Percentiles rank a stretch among this genome's conserved stretches.
Evolutionary conservation across 2,329 filamentous ascomycete genomes (phyloP).

Genomic region (Calonectria fujianensis): DNA sequence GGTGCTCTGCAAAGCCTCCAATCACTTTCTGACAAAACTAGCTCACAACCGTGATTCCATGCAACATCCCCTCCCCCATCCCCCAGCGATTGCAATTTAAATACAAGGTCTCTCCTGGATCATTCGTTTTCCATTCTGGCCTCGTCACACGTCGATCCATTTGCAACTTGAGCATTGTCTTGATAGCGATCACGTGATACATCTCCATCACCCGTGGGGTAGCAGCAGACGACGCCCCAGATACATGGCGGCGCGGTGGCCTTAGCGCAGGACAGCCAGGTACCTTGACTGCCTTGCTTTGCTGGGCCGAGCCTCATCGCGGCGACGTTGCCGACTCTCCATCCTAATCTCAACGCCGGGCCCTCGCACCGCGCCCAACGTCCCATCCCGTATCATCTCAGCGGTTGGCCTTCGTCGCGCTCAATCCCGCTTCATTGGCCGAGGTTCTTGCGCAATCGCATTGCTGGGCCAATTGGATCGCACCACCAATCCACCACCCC

Average conservation of each 20-base stretch:
- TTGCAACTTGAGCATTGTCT: not conserved
- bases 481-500: not conserved
- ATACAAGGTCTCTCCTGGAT: not conserved
- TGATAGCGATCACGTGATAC: not conserved
- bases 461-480: slow-evolving; percentile 17
- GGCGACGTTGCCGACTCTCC: slow-evolving; percentile 14
- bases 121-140: not conserved
- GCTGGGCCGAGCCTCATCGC: not conserved
- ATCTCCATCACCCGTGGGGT: not conserved
- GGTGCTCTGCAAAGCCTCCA: not conserved
- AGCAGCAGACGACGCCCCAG: not conserved
- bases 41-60: not conserved
- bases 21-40: not conserved
- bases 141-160: not conserved
- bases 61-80: not conserved
- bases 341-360: slow-evolving; percentile 7
- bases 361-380: not conserved
- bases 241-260: slow-evolving; percentile 8
- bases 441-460: not conserved
- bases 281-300: not conserved
- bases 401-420: not conserved
- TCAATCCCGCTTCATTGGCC: slow-evolving; percentile 7
- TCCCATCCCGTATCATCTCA: not conserved
- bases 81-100: not conserved
- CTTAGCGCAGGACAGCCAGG: not conserved